phyloP scores from a whole-genome alignment of 257 asterid genomes.

The Solanum ossicruentum region DNA sequence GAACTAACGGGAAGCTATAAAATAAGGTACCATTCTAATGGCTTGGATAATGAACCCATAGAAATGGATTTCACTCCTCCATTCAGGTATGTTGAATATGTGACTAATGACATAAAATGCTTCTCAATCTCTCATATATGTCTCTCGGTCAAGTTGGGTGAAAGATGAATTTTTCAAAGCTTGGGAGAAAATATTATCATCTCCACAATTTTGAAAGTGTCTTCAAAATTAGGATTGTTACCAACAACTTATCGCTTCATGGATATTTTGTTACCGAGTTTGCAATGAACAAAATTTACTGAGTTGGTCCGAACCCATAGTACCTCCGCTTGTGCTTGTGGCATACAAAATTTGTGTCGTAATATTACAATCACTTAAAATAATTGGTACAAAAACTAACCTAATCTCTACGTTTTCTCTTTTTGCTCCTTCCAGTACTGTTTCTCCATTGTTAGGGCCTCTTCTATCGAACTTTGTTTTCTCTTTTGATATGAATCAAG shows the following conservation, averaged over 20 bases:
- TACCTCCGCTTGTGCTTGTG: not conserved
- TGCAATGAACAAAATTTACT: not conserved
- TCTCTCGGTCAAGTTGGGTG: too few species aligned
- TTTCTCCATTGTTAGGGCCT: constrained; percentile 18
- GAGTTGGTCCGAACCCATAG: not conserved
- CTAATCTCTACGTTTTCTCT: not conserved
- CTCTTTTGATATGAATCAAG: constrained; percentile 2
- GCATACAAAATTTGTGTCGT: not conserved
- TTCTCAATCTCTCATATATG: too few species aligned
- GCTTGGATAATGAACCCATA: not conserved
- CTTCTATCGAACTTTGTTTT: constrained; percentile 8
- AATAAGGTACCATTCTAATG: not conserved
- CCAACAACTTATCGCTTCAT: too few species aligned
- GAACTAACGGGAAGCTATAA: not conserved
- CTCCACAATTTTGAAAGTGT: too few species aligned
- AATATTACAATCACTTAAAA: not conserved
- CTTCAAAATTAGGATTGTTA: too few species aligned
- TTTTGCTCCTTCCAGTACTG: constrained; percentile 9
- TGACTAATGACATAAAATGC: not conserved
- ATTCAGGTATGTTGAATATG: not conserved
- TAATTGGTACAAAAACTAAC: not conserved
- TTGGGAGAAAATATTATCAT: too few species aligned
- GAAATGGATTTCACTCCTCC: constrained; percentile 2
- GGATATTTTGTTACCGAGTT: too few species aligned
- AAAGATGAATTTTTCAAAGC: too few species aligned